Evolutionary conservation across 1,284 basidiomycete genomes (phyloP).

Genomic region (Lentinula novae-zelandiae): DNA sequence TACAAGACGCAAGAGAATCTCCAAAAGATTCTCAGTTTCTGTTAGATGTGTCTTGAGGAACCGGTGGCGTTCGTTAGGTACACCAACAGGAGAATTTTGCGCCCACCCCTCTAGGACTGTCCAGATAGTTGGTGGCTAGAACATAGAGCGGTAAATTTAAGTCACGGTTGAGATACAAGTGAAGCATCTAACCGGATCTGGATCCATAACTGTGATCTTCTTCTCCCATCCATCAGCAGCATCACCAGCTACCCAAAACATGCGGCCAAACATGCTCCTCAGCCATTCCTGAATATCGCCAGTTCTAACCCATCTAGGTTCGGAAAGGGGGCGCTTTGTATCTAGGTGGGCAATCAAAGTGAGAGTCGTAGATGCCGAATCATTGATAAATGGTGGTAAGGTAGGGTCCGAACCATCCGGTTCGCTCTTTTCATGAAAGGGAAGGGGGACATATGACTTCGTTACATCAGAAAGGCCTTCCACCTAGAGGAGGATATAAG

Average conservation of each 20-base stretch:
- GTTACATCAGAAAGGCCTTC: constrained; percentile 72
- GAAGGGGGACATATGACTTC: constrained; percentile 62
- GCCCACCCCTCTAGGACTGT: constrained; percentile 89
- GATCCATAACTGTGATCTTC: constrained; percentile 89
- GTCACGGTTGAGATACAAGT: constrained; percentile 18
- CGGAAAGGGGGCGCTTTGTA: constrained; percentile 81
- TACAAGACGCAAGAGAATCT: constrained; percentile 86
- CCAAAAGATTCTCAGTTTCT: constrained; percentile 82
- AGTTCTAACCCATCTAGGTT: constrained; percentile 94
- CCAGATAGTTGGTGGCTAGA: constrained; percentile 85
- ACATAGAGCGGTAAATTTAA: constrained; percentile 11
- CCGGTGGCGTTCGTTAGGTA: constrained; percentile 71
- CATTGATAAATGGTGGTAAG: constrained; percentile 64
- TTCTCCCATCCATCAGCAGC: constrained; percentile 85
- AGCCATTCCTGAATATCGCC: constrained; percentile 94
- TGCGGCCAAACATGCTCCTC: constrained; percentile 79
- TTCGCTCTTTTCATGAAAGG: constrained; percentile 38
- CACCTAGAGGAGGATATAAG: constrained; percentile 41
- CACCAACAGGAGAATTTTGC: constrained; percentile 72
- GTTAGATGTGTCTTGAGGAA: constrained; percentile 87
- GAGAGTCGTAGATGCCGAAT: constrained; percentile 45
- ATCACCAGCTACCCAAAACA: constrained; percentile 74
- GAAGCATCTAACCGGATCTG: constrained; percentile 77
- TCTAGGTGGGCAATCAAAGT: constrained; percentile 74
- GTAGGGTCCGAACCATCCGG: constrained; percentile 48